Evolutionary conservation across 2,329 filamentous ascomycete genomes (phyloP).

Genomic region (Anthostomella pinea): DNA sequence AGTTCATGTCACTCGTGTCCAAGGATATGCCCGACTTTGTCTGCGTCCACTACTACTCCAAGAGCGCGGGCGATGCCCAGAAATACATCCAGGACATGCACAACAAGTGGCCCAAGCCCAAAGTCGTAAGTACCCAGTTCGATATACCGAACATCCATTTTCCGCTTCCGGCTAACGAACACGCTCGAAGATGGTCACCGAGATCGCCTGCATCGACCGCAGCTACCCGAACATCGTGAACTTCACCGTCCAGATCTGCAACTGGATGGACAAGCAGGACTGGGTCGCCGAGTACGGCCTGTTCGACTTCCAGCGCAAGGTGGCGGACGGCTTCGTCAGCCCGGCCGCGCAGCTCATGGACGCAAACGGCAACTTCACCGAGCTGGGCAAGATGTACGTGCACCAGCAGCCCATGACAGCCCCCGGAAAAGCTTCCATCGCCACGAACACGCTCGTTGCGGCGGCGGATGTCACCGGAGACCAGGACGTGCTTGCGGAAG

Average conservation of each 20-base stretch:
- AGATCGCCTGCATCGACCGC: constrained; percentile 42
- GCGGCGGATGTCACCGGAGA: too few relatives aligned
- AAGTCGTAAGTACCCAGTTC: constrained; percentile 18
- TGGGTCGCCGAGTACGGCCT: constrained; percentile 43
- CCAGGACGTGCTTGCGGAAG: too few relatives aligned
- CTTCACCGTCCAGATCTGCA: constrained; percentile 39
- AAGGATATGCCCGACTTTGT: constrained; percentile 39
- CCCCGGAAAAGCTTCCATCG: constrained; percentile 12
- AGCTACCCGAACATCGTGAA: constrained; percentile 34
- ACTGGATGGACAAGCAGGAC: constrained; percentile 41
- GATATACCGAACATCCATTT: constrained; percentile 7
- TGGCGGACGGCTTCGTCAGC: constrained; percentile 44
- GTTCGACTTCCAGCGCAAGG: constrained; percentile 41
- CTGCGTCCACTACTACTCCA: constrained; percentile 42
- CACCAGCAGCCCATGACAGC: constrained; percentile 23
- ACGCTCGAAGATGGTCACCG: constrained; percentile 35
- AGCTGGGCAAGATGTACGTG: constrained; percentile 26
- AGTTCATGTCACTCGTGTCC: constrained; percentile 38
- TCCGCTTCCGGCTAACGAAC: constrained; percentile 9
- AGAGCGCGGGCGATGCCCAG: constrained; percentile 34
- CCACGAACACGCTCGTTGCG: too few relatives aligned
- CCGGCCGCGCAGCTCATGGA: constrained; percentile 46
- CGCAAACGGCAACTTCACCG: constrained; percentile 37
- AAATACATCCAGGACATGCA: constrained; percentile 39
- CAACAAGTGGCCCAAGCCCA: constrained; percentile 28